Conservation (phyloP, 192 early-diverging fungal species). For the Linnemannia zychae region DNA sequence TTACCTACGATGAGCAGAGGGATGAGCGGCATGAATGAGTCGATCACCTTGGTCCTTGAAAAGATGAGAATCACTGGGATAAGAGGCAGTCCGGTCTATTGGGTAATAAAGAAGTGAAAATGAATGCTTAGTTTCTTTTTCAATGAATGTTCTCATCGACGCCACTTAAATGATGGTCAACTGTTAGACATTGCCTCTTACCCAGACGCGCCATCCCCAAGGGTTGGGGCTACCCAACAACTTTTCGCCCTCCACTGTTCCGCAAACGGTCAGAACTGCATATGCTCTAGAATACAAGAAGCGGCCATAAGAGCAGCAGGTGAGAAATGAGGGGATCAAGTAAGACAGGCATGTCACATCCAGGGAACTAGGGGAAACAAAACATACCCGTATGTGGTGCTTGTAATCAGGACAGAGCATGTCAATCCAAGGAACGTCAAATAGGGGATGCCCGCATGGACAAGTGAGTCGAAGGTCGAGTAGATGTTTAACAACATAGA, state of each 20-base stretch:
- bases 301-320: not conserved
- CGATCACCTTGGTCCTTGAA: slow-evolving; percentile 69
- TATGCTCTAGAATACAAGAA: slow-evolving; percentile 59
- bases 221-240: slow-evolving; percentile 66
- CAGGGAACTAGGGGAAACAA: no score
- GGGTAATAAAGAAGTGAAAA: not conserved
- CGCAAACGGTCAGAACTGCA: slow-evolving; percentile 76
- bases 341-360: no score
- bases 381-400: slow-evolving; percentile 74
- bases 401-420: slow-evolving; percentile 71
- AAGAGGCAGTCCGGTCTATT: slow-evolving; percentile 59
- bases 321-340: not conserved
- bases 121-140: not conserved
- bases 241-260: slow-evolving; percentile 69
- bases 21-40: slow-evolving; percentile 73
- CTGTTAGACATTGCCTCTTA: slow-evolving; percentile 54
- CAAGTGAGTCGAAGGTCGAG: slow-evolving; percentile 62
- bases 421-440: slow-evolving; percentile 72
- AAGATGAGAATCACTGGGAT: slow-evolving; percentile 74
- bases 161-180: not conserved
- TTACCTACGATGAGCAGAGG: slow-evolving; percentile 69
- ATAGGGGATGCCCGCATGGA: slow-evolving; percentile 74
- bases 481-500: slow-evolving; percentile 66
- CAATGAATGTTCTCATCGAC: not conserved
- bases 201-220: slow-evolving; percentile 76